phyloP scores from a whole-genome alignment of 805 yeast genomes.

The Myxozyma monticola region DNA sequence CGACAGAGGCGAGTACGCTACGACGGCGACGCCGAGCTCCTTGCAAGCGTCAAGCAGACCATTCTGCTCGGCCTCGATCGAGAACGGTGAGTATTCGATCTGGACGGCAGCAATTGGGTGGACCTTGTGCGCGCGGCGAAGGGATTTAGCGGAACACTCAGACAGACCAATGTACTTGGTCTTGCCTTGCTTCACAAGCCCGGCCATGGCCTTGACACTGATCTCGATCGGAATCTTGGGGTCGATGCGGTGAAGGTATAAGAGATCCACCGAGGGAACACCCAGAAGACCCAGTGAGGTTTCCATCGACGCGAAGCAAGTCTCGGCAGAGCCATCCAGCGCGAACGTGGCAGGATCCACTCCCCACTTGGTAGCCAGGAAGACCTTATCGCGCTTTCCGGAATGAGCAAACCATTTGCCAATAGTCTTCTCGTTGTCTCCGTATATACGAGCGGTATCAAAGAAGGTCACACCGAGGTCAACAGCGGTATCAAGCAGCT shows the following conservation, averaged over 20 bases:
- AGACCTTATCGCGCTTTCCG: constrained; percentile 41
- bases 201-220: constrained; percentile 55
- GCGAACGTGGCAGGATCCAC: constrained; percentile 38
- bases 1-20: constrained; percentile 83
- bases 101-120: constrained; percentile 68
- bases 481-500: constrained; percentile 52
- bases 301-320: constrained; percentile 14
- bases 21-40: constrained; percentile 61
- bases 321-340: constrained; percentile 25
- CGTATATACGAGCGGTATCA: constrained; percentile 74
- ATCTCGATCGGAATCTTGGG: constrained; percentile 56
- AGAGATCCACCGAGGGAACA: constrained; percentile 49
- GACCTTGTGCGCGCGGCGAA: constrained; percentile 57
- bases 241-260: constrained; percentile 74
- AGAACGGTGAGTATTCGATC: constrained; percentile 72
- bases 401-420: constrained; percentile 47
- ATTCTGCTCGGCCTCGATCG: constrained; percentile 58
- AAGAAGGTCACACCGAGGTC: constrained; percentile 51
- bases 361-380: constrained; percentile 66
- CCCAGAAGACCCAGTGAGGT: constrained; percentile 24
- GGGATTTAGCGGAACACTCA: constrained; percentile 66
- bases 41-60: constrained; percentile 64
- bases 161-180: constrained; percentile 73
- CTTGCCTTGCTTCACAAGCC: constrained; percentile 61
- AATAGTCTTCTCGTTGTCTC: constrained; percentile 54